Evolutionary conservation across 176 grass and related monocot genomes (phyloP), one percentile per base, ranked within the genome.

Genomic region (Rhynchospora breviuscula): DNA sequence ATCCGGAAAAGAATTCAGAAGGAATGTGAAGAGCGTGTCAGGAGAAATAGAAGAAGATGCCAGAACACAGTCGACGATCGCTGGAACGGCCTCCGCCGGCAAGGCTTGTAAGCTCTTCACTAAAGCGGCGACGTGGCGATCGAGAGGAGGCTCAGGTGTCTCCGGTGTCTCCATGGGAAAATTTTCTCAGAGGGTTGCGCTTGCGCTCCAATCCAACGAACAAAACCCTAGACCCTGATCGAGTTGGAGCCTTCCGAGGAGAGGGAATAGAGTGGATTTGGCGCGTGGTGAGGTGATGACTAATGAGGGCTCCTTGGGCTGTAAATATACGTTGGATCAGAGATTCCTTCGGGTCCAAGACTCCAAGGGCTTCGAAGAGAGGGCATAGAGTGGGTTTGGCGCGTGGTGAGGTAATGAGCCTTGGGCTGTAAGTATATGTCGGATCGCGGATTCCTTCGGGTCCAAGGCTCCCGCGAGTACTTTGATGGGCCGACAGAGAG

Each of bases 41-140:
- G 90, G 22, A 3, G 92, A 83, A 72, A 87, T 12, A 9, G 85
- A 66, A 63, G 88, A 90, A 51, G 95, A 92, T 4, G 89, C 87
- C 26, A 94, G 79, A 10, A 97, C 90, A 76, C 92, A 97, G 86
- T 98, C 90, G 59, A 98, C 86, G 68, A 98, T 84, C 4, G 90
- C 87, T 47, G 92, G 79, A 15, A 89, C 79, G 81, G 92, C 89
- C 33, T 90, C 84, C 0, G 82, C 74, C 3, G 92, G 87, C 54
- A 94, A 79, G 48, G 84, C 29, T 81, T 71, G 57, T 33, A 97
- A 89, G 85, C 92, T 89, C 51, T 85, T 91, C 85, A 82, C 58
- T 59, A 98, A 90, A 11, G 92, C 85, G 67, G 87, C 62, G 49
- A 91, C 49, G 81, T 84, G 85, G 79, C 64, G 45, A 22, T 69